These are phyloP conservation scores for Suillus subalutaceus DNA, from an alignment of 768 basidiomycete species.

Conservation along the genomic window DNA sequence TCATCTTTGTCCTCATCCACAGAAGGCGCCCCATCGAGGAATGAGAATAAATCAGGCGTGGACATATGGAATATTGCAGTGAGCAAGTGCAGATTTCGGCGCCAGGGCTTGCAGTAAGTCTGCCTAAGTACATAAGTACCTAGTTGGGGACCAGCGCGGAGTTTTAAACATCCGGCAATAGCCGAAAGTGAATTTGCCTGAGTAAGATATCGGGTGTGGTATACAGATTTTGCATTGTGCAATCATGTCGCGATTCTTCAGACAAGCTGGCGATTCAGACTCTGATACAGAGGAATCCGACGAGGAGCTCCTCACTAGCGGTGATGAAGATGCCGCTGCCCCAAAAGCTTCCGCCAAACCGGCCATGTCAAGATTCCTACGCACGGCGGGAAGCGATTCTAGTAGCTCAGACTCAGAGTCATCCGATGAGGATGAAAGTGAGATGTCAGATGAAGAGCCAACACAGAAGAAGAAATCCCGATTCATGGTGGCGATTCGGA, in stretches of 20 bases:
- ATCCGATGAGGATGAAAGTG: slow-evolving; percentile 58
- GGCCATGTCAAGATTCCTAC: slow-evolving; percentile 77
- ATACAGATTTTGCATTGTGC: neutral
- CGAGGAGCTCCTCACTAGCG: slow-evolving; percentile 74
- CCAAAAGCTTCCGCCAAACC: slow-evolving; percentile 49
- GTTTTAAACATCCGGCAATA: neutral
- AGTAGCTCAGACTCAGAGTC: slow-evolving; percentile 58
- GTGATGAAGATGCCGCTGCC: slow-evolving; percentile 61
- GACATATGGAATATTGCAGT: neutral
- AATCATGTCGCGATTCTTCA: slow-evolving; percentile 87
- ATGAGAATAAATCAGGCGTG: slow-evolving; percentile 34
- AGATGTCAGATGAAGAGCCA: slow-evolving; percentile 41
- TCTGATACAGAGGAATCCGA: slow-evolving; percentile 73
- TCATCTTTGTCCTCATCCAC: slow-evolving; percentile 31
- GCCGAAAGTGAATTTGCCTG: neutral
- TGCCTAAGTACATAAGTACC: too few relatives aligned
- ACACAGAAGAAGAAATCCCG: slow-evolving; percentile 42
- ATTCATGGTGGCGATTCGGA: slow-evolving; percentile 50
- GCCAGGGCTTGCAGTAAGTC: neutral
- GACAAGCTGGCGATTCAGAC: slow-evolving; percentile 82
- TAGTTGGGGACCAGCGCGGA: neutral
- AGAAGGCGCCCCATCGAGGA: slow-evolving; percentile 25
- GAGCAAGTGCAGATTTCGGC: neutral
- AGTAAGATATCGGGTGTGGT: neutral
- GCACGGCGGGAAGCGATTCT: slow-evolving; percentile 61